A percentile compares a stretch with the other conserved stretches of the same genome.
Conservation (phyloP, 345 rosid genomes). For the Bruguiera gymnorhiza region DNA sequence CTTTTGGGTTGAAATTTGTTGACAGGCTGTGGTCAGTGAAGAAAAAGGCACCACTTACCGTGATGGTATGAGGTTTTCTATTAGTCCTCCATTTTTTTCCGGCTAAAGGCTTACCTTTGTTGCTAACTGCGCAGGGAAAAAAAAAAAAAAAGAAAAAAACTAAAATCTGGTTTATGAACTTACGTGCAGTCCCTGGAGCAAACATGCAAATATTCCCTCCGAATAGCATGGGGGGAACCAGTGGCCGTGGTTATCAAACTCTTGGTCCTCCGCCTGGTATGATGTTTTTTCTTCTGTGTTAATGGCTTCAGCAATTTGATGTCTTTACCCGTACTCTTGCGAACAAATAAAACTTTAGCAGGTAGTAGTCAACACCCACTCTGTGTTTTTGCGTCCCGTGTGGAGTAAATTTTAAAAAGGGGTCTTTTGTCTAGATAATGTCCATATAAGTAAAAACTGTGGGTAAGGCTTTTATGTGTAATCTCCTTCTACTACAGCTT, state of each 20-base stretch:
- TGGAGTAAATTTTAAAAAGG: no score
- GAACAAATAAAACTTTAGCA: no score
- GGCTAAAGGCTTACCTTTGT: no score
- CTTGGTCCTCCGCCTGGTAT: slow-evolving; percentile 62
- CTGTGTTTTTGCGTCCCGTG: no score
- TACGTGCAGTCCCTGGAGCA: slow-evolving; percentile 58
- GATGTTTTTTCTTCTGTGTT: slow-evolving; percentile 2
- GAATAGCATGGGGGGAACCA: slow-evolving; percentile 38
- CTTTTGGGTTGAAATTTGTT: not conserved
- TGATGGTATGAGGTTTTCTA: slow-evolving; percentile 44
- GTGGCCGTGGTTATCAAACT: slow-evolving; percentile 68
- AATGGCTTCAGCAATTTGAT: no score
- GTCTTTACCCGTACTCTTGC: no score
- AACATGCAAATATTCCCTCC: slow-evolving; percentile 74
- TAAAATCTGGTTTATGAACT: slow-evolving; percentile 18
- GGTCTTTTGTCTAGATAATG: not conserved
- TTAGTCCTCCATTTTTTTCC: not conserved
- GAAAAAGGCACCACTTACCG: slow-evolving; percentile 35
- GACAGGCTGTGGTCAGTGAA: slow-evolving; percentile 65
- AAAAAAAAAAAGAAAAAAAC: no score
- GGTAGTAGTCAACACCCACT: no score
- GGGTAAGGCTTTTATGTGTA: not conserved
- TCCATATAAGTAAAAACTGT: not conserved
- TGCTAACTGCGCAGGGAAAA: no score
- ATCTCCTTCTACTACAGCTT: not conserved